Conservation (phyloP, 2,329 filamentous ascomycete genomes). For the Fusarium siculi region DNA sequence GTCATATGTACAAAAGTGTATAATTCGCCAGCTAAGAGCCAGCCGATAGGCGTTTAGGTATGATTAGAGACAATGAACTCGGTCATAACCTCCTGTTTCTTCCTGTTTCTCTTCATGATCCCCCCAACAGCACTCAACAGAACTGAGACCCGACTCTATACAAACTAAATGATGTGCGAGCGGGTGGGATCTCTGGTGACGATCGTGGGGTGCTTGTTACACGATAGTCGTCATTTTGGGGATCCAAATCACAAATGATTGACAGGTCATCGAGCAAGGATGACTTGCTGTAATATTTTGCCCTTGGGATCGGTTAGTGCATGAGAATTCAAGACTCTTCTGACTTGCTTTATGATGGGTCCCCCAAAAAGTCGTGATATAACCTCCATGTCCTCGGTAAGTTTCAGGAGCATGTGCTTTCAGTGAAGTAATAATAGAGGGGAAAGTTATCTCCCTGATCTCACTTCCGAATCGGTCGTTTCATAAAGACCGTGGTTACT, state of each 20-base stretch:
- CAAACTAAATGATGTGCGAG: neutral
- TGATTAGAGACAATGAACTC: neutral
- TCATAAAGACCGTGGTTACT: neutral
- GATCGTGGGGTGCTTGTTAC: neutral
- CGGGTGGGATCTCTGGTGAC: neutral
- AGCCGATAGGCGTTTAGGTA: neutral
- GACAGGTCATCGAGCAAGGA: neutral
- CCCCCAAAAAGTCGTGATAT: neutral
- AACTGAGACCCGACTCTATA: neutral
- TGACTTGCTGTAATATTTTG: neutral
- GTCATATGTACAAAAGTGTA: neutral
- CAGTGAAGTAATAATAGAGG: neutral
- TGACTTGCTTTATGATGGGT: neutral
- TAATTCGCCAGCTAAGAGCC: neutral
- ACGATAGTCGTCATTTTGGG: neutral
- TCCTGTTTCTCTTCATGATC: no score
- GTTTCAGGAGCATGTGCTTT: neutral
- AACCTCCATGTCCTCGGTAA: neutral
- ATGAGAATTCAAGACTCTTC: neutral
- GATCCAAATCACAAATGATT: neutral
- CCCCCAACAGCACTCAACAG: neutral
- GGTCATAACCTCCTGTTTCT: neutral
- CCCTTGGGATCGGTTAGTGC: neutral
- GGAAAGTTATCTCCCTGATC: neutral
- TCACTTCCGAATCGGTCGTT: neutral